These are phyloP conservation scores for Tolypocladium inflatum DNA, from an alignment of 2,329 filamentous ascomycete genomes.

Conservation along the genomic window DNA sequence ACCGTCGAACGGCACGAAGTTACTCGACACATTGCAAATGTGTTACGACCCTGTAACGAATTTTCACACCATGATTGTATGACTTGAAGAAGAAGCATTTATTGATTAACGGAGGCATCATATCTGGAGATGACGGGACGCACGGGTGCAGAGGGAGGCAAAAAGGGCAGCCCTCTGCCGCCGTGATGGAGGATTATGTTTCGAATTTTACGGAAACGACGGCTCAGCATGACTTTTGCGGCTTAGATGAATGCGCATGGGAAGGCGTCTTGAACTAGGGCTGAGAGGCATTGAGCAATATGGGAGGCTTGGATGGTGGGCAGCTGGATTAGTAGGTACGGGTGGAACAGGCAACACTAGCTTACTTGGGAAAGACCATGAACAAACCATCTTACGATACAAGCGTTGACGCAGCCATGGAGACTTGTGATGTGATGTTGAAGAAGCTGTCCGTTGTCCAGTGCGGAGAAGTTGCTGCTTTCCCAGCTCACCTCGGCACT, in stretches of 20 bases:
- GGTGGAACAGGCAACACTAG: background rate
- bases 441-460: background rate
- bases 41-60: constrained; percentile 23
- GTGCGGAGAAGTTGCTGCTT: too few relatives aligned
- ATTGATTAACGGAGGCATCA: constrained; percentile 10
- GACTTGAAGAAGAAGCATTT: constrained; percentile 28
- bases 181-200: constrained; percentile 13
- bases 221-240: constrained; percentile 8
- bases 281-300: constrained; percentile 5
- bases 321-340: background rate
- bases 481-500: too few relatives aligned
- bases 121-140: background rate
- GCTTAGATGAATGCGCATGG: constrained; percentile 10
- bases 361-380: background rate
- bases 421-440: background rate
- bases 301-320: constrained; percentile 6
- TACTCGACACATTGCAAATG: constrained; percentile 20
- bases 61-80: constrained; percentile 18
- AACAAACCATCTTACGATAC: background rate
- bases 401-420: background rate
- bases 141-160: background rate
- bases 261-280: constrained; percentile 7
- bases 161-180: background rate
- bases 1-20: constrained; percentile 21
- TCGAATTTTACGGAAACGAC: constrained; percentile 11